Conservation (phyloP, 2,329 filamentous ascomycete genomes). For the Curvularia hawaiiensis region DNA sequence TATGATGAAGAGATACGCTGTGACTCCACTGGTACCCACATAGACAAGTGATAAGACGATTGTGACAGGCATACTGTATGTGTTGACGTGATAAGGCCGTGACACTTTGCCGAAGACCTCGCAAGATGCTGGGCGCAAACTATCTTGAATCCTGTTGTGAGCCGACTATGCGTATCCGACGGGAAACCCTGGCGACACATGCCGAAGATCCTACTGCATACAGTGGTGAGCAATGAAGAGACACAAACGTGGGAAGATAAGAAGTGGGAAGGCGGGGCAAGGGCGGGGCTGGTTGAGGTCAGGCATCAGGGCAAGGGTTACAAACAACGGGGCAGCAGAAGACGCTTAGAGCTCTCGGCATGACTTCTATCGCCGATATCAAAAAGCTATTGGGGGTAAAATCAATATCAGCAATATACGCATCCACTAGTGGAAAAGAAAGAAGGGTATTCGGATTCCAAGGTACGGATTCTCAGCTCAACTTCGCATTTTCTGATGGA, state of each 20-base stretch:
- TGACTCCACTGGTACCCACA: neutral
- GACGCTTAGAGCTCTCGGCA: neutral
- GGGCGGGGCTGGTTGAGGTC: neutral
- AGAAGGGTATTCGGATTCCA: neutral
- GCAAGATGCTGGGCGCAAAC: neutral
- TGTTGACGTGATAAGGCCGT: no score
- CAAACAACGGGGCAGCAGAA: neutral
- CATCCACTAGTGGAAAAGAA: neutral
- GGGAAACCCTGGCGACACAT: neutral
- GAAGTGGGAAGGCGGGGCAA: neutral
- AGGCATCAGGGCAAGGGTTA: neutral
- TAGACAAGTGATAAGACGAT: neutral
- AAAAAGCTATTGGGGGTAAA: neutral
- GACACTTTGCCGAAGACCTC: no score
- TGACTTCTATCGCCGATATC: neutral
- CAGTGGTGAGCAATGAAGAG: neutral
- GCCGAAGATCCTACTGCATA: no score
- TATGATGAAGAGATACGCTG: neutral
- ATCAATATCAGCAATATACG: neutral
- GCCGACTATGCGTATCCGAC: neutral
- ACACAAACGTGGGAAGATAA: neutral
- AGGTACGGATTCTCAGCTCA: neutral
- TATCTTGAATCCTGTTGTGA: neutral
- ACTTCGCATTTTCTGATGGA: neutral
- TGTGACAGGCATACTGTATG: neutral